These are phyloP conservation scores for Fusarium nodosum DNA, from an alignment of 2,329 filamentous ascomycete genomes.

Conservation along the genomic window DNA sequence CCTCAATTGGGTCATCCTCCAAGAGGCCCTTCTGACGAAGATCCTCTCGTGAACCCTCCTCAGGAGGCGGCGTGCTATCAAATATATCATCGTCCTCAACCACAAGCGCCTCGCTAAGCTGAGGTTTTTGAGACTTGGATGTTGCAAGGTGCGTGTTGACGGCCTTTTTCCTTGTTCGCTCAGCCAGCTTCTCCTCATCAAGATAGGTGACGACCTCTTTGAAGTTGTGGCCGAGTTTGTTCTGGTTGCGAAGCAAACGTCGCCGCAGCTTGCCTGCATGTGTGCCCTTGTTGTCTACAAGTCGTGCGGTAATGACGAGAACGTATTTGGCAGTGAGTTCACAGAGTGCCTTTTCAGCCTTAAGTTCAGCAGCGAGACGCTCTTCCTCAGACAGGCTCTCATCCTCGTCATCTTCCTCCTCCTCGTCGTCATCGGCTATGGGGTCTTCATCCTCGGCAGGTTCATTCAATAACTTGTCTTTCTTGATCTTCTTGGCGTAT, in stretches of 20 bases:
- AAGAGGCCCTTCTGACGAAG: slow-evolving; percentile 67
- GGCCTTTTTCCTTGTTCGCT: slow-evolving; percentile 59
- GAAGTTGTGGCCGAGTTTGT: slow-evolving; percentile 85
- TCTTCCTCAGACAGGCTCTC: slow-evolving; percentile 68
- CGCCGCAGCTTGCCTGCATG: slow-evolving; percentile 74
- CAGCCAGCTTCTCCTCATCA: slow-evolving; percentile 73
- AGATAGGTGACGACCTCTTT: slow-evolving; percentile 86
- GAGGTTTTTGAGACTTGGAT: slow-evolving; percentile 53
- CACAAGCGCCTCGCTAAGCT: slow-evolving; percentile 61
- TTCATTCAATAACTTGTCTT: slow-evolving; percentile 68
- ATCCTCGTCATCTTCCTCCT: slow-evolving; percentile 67
- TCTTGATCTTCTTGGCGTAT: slow-evolving; percentile 78
- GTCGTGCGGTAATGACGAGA: slow-evolving; percentile 79
- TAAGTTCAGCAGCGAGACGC: slow-evolving; percentile 74
- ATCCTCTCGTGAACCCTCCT: slow-evolving; percentile 72
- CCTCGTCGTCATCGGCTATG: slow-evolving; percentile 71
- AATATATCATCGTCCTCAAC: slow-evolving; percentile 60
- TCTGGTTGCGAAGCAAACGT: slow-evolving; percentile 82
- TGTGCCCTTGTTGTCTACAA: slow-evolving; percentile 75
- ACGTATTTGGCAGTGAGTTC: slow-evolving; percentile 88
- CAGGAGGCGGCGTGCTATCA: slow-evolving; percentile 64
- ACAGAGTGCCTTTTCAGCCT: slow-evolving; percentile 88
- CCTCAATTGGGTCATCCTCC: slow-evolving; percentile 63
- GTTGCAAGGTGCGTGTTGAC: slow-evolving; percentile 37
- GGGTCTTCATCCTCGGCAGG: slow-evolving; percentile 81